Base-by-base conservation (phyloP, 306 rosid species). In the Pachyrhizus erosus region DNA sequence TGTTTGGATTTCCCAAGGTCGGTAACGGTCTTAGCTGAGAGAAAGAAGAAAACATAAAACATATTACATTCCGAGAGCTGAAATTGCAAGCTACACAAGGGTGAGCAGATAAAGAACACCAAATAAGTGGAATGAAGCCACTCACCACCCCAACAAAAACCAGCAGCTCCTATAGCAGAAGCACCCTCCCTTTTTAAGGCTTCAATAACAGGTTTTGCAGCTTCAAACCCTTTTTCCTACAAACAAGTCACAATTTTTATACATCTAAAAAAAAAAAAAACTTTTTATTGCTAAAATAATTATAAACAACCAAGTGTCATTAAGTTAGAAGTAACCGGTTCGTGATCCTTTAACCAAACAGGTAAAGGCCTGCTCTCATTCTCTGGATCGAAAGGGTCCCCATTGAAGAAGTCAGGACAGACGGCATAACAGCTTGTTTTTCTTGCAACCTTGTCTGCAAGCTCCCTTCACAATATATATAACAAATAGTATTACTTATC, bases 61-160 rank as follows among this genome's bases (percentile, higher is more conserved):
- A 17, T 34, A 17, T n/a, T 31, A 33, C 70, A 31, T 64, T 8
- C 42, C 2, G 24, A 9, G 43, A 70, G 14, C 37, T 20, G 14
- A 72, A 80, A 70, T 15, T 60, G 37, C 43, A 29, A 48, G 7
- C 20, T 24, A 24, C 31, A 29, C 33, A 73, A 23, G 73, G 57
- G 39, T 23, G 14, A 26, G 11, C n/a, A 67, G 20, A 23, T 45
- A 8, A 70, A 21, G 20, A 24, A 29, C 58, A 73, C 24, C 33
- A 33, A 54, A 51, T 24, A 33, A 37, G 55, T 37, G 78, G n/a
- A 62, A 83, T n/a, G n/a, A 27, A 37, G 61, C 26, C 23, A 79
- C 90, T 87, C 84, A 90, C 94, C 98, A 4, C 98, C 98, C 97
- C 97, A 94, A 70, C 97, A 91, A 77, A 89, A 87, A 70, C 90